A percentile compares a stretch with the other conserved stretches of the same genome.
Conservation (phyloP, 305 asterid species). For the Ilex paraguariensis region DNA sequence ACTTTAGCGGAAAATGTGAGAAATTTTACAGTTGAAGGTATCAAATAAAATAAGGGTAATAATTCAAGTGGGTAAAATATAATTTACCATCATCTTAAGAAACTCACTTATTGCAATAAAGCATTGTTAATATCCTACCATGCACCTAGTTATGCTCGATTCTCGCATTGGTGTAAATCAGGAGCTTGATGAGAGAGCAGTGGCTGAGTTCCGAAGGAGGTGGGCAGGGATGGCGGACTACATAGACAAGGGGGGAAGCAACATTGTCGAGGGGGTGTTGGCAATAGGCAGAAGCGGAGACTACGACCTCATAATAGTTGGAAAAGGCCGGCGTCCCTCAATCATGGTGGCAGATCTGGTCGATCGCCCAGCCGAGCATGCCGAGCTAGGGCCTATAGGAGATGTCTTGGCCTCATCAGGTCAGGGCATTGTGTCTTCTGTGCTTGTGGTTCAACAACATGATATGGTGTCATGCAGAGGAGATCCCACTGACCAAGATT, state of each 20-base stretch:
- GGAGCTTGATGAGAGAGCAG: slow-evolving; percentile 22
- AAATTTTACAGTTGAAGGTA: too few relatives aligned
- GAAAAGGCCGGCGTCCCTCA: slow-evolving; percentile 19
- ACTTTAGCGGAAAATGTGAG: too few relatives aligned
- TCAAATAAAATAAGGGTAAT: too few relatives aligned
- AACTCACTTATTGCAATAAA: neutral
- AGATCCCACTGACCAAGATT: slow-evolving; percentile 12
- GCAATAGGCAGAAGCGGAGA: slow-evolving; percentile 28
- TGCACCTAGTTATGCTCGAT: too few relatives aligned
- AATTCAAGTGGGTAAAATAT: too few relatives aligned
- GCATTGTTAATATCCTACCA: neutral
- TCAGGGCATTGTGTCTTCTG: slow-evolving; percentile 24
- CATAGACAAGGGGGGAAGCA: slow-evolving; percentile 16
- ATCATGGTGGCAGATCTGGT: slow-evolving; percentile 6
- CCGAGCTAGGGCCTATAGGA: slow-evolving; percentile 34
- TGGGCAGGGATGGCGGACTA: slow-evolving; percentile 20
- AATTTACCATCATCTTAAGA: neutral
- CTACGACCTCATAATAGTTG: slow-evolving; percentile 27
- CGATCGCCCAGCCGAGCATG: slow-evolving; percentile 17
- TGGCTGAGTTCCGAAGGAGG: slow-evolving; percentile 15
- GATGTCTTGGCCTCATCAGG: slow-evolving; percentile 25
- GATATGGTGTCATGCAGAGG: slow-evolving; percentile 4
- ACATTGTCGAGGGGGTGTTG: slow-evolving; percentile 22
- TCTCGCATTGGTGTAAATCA: neutral
- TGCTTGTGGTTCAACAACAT: slow-evolving; percentile 30